Conservation (phyloP, 2,329 filamentous ascomycete genomes). For the Aspergillus quadrilineatus region DNA sequence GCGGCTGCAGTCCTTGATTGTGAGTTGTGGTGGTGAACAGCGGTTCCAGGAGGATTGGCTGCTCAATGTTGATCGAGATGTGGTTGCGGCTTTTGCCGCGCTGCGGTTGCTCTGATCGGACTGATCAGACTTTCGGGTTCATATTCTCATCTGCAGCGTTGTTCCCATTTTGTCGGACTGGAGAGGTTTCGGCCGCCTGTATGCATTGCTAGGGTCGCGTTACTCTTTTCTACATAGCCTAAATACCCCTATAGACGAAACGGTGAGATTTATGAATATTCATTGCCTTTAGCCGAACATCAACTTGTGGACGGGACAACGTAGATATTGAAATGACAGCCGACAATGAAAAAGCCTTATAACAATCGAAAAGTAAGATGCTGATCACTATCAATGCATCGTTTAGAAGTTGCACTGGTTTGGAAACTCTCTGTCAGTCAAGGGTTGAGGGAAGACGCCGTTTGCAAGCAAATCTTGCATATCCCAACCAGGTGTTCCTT, state of each 20-base stretch:
- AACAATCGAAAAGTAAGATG: background rate
- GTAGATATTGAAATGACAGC: background rate
- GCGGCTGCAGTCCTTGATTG: constrained; percentile 40
- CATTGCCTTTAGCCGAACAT: background rate
- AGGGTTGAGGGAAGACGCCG: constrained; percentile 50
- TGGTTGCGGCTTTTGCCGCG: constrained; percentile 41
- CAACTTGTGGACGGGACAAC: background rate
- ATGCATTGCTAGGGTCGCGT: constrained; percentile 1
- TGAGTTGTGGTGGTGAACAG: constrained; percentile 41
- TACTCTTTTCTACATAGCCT: constrained; percentile 10
- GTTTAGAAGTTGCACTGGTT: constrained; percentile 27
- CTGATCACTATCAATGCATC: background rate
- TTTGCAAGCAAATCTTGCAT: constrained; percentile 44
- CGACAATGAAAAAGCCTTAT: background rate
- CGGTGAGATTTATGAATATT: background rate
- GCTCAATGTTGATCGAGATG: constrained; percentile 45
- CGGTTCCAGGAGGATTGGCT: constrained; percentile 46
- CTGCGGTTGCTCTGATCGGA: constrained; percentile 34
- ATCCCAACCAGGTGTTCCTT: constrained; percentile 51
- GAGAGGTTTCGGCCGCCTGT: background rate
- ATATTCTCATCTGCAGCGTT: background rate
- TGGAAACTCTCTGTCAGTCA: constrained; percentile 34
- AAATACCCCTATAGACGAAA: constrained; percentile 21
- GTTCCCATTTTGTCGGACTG: background rate
- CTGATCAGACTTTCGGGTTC: background rate